Percentiles rank a stretch among this genome's conserved stretches.
Evolutionary conservation across 805 yeast genomes (phyloP).

Genomic region (Candida rishiriensis): DNA sequence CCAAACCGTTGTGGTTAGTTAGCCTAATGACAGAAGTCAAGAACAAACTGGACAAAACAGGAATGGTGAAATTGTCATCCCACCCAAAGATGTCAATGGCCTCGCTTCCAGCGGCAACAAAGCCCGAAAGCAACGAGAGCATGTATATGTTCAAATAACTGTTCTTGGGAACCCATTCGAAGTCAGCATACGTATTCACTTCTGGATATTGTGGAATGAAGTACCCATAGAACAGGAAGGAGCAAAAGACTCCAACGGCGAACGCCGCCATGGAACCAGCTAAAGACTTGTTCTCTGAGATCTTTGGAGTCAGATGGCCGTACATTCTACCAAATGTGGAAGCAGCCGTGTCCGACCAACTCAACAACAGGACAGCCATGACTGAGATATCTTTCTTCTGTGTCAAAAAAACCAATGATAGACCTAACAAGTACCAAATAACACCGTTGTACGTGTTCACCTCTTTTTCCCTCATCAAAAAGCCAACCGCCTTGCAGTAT

Average conservation of each 20-base stretch:
- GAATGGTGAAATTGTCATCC: constrained; percentile 95
- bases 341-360: constrained; percentile 98
- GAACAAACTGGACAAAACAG: constrained; percentile 73
- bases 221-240: constrained; percentile 65
- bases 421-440: constrained; percentile 80
- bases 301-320: constrained; percentile 79
- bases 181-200: constrained; percentile 45
- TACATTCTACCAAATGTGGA: constrained; percentile 85
- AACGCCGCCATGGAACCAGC: constrained; percentile 93
- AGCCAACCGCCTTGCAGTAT: constrained; percentile 68
- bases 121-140: constrained; percentile 62
- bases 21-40: constrained; percentile 31
- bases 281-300: constrained; percentile 70
- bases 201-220: constrained; percentile 61
- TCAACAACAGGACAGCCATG: constrained; percentile 70
- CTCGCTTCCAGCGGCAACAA: constrained; percentile 84
- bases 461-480: constrained; percentile 82
- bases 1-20: constrained; percentile 3
- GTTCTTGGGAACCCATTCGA: constrained; percentile 61
- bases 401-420: constrained; percentile 60
- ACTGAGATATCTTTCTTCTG: constrained; percentile 80
- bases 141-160: constrained; percentile 50
- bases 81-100: constrained; percentile 69
- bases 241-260: constrained; percentile 60
- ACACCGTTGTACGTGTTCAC: constrained; percentile 75